Conservation (phyloP, 225 moss, liverwort and hornwort genomes). For the Climacium dendroides region DNA sequence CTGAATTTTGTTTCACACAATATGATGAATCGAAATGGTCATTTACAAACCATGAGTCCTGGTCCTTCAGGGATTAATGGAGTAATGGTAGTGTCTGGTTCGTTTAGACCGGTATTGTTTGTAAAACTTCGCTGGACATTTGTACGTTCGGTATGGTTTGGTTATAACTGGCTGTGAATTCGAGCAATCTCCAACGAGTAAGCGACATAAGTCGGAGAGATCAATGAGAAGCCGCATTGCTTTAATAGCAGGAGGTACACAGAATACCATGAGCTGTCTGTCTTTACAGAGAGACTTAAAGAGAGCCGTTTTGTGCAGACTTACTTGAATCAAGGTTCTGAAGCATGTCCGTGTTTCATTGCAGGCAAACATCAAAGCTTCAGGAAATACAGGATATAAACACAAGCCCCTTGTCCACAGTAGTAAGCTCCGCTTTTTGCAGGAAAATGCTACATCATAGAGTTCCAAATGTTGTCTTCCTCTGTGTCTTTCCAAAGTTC, state of each 20-base stretch:
- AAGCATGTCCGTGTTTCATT: background rate
- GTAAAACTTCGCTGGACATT: background rate
- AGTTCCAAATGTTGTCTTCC: background rate
- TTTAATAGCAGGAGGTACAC: background rate
- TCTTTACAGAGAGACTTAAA: background rate
- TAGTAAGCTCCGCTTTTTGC: slow-evolving; percentile 15
- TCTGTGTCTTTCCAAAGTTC: background rate
- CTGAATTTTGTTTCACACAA: background rate
- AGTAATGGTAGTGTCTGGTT: background rate
- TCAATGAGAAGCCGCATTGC: background rate
- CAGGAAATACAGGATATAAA: slow-evolving; percentile 1
- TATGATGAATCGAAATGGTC: background rate
- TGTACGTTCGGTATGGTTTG: background rate
- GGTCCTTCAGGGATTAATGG: background rate
- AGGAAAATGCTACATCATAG: background rate
- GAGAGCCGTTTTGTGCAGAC: background rate
- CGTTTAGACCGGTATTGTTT: background rate
- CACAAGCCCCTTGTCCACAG: slow-evolving; percentile 11
- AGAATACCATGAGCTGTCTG: background rate
- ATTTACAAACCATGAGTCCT: background rate
- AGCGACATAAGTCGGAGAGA: background rate
- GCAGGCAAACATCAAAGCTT: slow-evolving; percentile 14
- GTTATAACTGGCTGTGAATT: background rate
- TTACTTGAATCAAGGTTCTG: background rate
- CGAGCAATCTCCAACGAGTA: background rate